Percentiles rank a stretch among this genome's conserved stretches.
Evolutionary conservation across 441 rosid species (phyloP).

Genomic region (Flueggea neowawraea): DNA sequence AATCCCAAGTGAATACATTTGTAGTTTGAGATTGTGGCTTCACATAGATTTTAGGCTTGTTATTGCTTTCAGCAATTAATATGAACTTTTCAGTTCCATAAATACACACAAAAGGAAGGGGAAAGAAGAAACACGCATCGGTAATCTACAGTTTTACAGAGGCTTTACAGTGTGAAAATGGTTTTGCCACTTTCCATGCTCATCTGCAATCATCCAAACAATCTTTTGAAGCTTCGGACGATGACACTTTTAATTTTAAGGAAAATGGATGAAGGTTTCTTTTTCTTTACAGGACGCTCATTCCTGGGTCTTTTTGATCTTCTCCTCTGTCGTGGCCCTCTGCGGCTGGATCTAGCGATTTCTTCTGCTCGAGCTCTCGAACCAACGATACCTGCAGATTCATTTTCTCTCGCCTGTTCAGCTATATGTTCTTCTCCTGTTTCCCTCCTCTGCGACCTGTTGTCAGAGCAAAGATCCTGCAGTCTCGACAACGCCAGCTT

Average conservation of each 20-base stretch:
- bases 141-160: too few species aligned
- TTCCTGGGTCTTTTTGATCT: conserved; percentile 14
- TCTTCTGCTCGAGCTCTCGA: conserved; percentile 27
- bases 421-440: not conserved
- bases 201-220: conserved; percentile 20
- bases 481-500: conserved; percentile 27
- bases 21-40: too few species aligned
- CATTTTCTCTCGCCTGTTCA: not conserved
- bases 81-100: too few species aligned
- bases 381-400: conserved; percentile 1
- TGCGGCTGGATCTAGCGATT: conserved; percentile 1
- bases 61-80: too few species aligned
- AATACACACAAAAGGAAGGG: too few species aligned
- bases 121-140: too few species aligned
- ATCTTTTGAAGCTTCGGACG: conserved; percentile 11
- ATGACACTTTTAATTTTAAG: conserved; percentile 17
- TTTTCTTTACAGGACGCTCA: conserved; percentile 8
- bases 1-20: too few species aligned
- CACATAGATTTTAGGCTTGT: too few species aligned
- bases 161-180: not conserved
- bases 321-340: not conserved
- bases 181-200: not conserved
- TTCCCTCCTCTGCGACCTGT: conserved; percentile 3
- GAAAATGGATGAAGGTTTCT: conserved; percentile 22
- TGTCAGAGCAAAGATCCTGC: conserved; percentile 13